These are phyloP conservation scores for Punica granatum DNA, from an alignment of 345 rosid species.

Conservation along the genomic window DNA sequence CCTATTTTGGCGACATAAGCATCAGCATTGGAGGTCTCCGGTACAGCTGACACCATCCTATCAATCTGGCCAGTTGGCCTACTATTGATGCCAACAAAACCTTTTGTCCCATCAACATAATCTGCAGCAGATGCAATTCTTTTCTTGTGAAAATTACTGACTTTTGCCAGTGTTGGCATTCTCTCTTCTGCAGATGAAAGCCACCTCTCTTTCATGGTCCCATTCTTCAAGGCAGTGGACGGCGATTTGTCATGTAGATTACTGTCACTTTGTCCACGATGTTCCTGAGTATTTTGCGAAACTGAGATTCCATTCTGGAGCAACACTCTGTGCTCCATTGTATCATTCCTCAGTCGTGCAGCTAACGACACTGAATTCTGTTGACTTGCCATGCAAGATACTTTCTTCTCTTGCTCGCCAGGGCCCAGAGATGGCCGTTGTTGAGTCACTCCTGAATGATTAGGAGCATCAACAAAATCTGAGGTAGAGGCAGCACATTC, in stretches of 20 bases:
- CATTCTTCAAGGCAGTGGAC: background rate
- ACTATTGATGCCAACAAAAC: conserved; percentile 50
- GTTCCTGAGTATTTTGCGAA: background rate
- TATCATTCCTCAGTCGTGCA: conserved; percentile 20
- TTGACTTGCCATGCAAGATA: conserved; percentile 21
- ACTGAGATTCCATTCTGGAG: background rate
- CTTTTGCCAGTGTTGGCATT: conserved; percentile 27
- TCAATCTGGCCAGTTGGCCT: conserved; percentile 34
- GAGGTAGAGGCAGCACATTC: conserved; percentile 17
- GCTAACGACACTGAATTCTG: conserved; percentile 17
- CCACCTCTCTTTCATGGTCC: background rate
- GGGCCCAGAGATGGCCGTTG: conserved; percentile 1
- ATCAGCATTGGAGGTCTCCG: conserved; percentile 17
- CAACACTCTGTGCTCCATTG: conserved; percentile 6
- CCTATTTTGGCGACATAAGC: conserved; percentile 25
- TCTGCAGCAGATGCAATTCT: conserved; percentile 33
- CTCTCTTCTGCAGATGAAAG: conserved; percentile 10
- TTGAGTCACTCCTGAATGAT: conserved; percentile 20
- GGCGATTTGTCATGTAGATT: conserved; percentile 28
- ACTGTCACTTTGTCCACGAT: background rate
- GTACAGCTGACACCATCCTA: conserved; percentile 26
- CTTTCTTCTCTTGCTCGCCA: conserved; percentile 26
- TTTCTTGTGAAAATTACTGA: conserved; percentile 27
- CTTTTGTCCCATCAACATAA: conserved; percentile 34
- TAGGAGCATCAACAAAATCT: conserved; percentile 4